Conservation (phyloP, 2,329 filamentous ascomycete genomes). For the Aspergillus clavatus region DNA sequence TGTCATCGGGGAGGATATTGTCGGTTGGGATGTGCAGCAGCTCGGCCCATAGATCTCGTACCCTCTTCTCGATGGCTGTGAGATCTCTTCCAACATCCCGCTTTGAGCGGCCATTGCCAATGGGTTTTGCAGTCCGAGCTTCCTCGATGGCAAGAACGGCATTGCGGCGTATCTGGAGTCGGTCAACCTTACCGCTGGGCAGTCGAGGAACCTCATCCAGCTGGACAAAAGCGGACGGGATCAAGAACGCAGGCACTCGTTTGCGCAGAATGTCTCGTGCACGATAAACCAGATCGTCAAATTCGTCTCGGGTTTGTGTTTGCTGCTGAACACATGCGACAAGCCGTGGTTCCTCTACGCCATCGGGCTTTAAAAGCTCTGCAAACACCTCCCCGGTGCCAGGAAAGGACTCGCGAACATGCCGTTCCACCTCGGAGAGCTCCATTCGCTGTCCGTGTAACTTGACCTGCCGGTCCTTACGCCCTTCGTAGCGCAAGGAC, state of each 20-base stretch:
- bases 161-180: not conserved
- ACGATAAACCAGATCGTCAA: not conserved
- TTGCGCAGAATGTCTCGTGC: not conserved
- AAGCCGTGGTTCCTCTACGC: not conserved
- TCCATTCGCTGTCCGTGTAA: conserved; percentile 8
- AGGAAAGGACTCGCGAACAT: not conserved
- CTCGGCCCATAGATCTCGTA: conserved; percentile 1
- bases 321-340: not conserved
- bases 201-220: not conserved
- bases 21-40: conserved; percentile 5
- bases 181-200: not conserved
- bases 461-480: conserved; percentile 7
- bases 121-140: not conserved
- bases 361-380: not conserved
- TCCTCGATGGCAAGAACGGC: not conserved
- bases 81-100: not conserved
- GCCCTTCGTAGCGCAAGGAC: conserved; percentile 5
- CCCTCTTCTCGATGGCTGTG: not conserved
- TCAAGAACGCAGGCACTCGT: not conserved
- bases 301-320: not conserved
- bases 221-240: not conserved
- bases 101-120: not conserved
- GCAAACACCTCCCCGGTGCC: conserved; percentile 1
- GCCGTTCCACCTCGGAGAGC: conserved; percentile 4
- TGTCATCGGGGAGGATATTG: conserved; percentile 10